These are phyloP conservation scores for Populus simonii DNA, from an alignment of 345 rosid genomes.

Conservation along the genomic window DNA sequence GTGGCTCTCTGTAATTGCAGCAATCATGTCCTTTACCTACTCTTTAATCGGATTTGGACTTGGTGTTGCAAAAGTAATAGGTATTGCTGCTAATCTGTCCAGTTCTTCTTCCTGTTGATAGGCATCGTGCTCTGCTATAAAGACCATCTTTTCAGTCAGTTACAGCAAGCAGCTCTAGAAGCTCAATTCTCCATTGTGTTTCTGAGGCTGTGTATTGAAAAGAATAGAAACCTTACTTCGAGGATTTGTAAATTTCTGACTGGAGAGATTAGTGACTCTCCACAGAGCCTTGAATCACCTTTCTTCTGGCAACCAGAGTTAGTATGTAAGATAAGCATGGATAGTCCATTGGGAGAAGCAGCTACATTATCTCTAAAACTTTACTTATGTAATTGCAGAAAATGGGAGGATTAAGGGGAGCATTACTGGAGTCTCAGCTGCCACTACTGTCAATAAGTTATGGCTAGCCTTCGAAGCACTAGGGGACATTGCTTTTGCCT, in stretches of 20 bases:
- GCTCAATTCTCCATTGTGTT: neutral
- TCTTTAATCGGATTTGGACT: constrained; percentile 50
- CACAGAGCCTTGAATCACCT: neutral
- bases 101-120: neutral
- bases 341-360: neutral
- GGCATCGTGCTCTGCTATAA: neutral
- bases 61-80: constrained; percentile 41
- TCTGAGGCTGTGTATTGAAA: neutral
- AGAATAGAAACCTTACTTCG: neutral
- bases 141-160: neutral
- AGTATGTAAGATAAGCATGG: neutral
- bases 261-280: neutral
- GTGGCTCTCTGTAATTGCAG: constrained; percentile 53
- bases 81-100: constrained; percentile 16
- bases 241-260: neutral
- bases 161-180: neutral
- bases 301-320: neutral
- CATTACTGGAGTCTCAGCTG: constrained; percentile 43
- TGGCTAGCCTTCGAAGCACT: constrained; percentile 55
- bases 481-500: constrained; percentile 61
- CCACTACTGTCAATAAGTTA: constrained; percentile 31
- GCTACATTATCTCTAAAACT: neutral
- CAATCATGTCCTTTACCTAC: constrained; percentile 59
- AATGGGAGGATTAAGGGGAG: constrained; percentile 48
- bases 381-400: constrained; percentile 9